Conservation (phyloP, 192 early-diverging fungal genomes). For the Podila horticola region DNA sequence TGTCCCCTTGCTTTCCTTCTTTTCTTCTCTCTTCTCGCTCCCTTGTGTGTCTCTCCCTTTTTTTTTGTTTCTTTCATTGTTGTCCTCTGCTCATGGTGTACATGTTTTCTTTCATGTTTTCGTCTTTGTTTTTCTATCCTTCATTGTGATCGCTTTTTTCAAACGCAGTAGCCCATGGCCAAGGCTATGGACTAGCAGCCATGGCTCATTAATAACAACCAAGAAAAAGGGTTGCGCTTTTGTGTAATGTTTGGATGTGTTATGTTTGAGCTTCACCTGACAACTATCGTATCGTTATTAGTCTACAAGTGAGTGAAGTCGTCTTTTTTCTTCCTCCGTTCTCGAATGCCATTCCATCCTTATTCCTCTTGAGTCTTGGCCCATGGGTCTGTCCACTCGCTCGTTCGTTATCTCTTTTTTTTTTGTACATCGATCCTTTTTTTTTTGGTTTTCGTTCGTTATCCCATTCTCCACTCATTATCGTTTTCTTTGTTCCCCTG, state of each 20-base stretch:
- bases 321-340: background rate
- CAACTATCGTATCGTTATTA: background rate
- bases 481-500: background rate
- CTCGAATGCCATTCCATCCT: constrained; percentile 25
- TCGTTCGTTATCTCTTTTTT: background rate
- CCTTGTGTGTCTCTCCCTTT: background rate
- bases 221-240: background rate
- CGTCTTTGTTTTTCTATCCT: too few species aligned
- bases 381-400: background rate
- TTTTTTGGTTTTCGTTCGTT: background rate
- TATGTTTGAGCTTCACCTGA: background rate
- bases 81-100: background rate
- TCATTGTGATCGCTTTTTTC: too few species aligned
- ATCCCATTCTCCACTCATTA: background rate
- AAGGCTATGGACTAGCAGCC: too few species aligned
- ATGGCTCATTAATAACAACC: too few species aligned
- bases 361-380: constrained; percentile 1
- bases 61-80: background rate
- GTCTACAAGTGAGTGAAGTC: background rate
- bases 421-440: background rate
- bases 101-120: background rate
- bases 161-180: too few species aligned
- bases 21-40: background rate
- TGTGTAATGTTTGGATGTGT: too few species aligned
- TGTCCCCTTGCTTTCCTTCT: background rate